Conservation (phyloP, 495 filamentous ascomycete genomes). For the Lasiosphaeriaceae sp. region DNA sequence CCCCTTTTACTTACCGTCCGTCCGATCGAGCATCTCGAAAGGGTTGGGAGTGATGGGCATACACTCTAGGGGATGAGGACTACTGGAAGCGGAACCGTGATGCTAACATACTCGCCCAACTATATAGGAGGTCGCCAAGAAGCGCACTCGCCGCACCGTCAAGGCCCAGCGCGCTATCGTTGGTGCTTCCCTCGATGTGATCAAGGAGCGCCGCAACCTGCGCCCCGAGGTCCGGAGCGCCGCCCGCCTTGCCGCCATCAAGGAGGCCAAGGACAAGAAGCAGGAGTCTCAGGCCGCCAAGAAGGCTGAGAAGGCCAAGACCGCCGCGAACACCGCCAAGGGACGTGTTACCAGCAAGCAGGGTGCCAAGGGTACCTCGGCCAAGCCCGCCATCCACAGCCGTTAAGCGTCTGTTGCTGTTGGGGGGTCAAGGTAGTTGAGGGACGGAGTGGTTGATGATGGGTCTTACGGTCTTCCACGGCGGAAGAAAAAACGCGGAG, state of each 20-base stretch:
- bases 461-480: slow-evolving; percentile 25
- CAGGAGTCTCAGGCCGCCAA: slow-evolving; percentile 77
- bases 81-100: neutral
- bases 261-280: slow-evolving; percentile 97
- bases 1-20: neutral
- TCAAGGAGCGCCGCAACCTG: slow-evolving; percentile 94
- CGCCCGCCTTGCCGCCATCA: slow-evolving; percentile 86
- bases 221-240: slow-evolving; percentile 93
- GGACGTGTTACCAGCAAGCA: slow-evolving; percentile 92
- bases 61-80: neutral
- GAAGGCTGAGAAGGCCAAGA: slow-evolving; percentile 99
- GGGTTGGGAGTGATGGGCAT: neutral
- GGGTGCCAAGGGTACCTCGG: slow-evolving; percentile 84
- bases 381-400: slow-evolving; percentile 81
- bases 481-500: slow-evolving; percentile 30
- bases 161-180: slow-evolving; percentile 99
- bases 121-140: slow-evolving; percentile 95
- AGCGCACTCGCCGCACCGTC: slow-evolving; percentile 95
- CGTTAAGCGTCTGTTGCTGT: slow-evolving; percentile 57
- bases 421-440: slow-evolving; percentile 11
- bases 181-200: slow-evolving; percentile 96
- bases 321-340: slow-evolving; percentile 65
- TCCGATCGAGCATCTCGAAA: neutral
- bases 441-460: slow-evolving; percentile 8
- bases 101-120: slow-evolving; percentile 39